A percentile compares a stretch with the other conserved stretches of the same genome.
phyloP scores from a whole-genome alignment of 192 early-diverging fungal species.

The Umbelopsis isabellina region DNA sequence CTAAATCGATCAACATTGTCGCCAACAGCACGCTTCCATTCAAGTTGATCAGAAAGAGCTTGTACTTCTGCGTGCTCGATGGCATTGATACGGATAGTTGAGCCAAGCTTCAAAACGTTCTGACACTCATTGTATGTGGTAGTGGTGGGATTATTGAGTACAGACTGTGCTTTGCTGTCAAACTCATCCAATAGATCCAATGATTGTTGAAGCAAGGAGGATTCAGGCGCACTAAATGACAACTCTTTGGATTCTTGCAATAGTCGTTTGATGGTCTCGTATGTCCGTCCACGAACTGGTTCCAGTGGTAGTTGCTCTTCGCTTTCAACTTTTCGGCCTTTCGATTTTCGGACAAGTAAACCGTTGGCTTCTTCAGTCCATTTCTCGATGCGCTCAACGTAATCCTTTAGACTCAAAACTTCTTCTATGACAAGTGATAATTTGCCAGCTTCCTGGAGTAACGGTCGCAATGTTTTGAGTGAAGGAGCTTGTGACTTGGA shows the following conservation, averaged over 20 bases:
- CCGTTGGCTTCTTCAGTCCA: slow-evolving; percentile 52
- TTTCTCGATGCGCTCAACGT: slow-evolving; percentile 41
- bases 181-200: slow-evolving; percentile 35
- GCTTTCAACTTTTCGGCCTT: slow-evolving; percentile 13
- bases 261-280: slow-evolving; percentile 40
- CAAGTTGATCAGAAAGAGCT: slow-evolving; percentile 1
- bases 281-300: background rate
- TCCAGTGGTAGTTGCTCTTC: background rate
- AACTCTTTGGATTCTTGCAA: slow-evolving; percentile 34
- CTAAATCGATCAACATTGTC: slow-evolving; percentile 10
- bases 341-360: slow-evolving; percentile 39
- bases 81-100: slow-evolving; percentile 2
- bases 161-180: slow-evolving; percentile 30
- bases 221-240: slow-evolving; percentile 46
- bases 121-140: slow-evolving; percentile 35
- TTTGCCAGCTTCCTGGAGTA: slow-evolving; percentile 45
- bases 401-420: slow-evolving; percentile 36
- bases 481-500: slow-evolving; percentile 39
- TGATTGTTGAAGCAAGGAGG: slow-evolving; percentile 43
- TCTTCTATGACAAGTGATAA: slow-evolving; percentile 44
- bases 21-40: slow-evolving; percentile 12
- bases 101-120: slow-evolving; percentile 39
- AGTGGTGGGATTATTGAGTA: slow-evolving; percentile 31
- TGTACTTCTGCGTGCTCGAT: slow-evolving; percentile 12
- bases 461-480: slow-evolving; percentile 42